Conservation (phyloP, 2,329 filamentous ascomycete genomes). For the Waltergamsia citrina region DNA sequence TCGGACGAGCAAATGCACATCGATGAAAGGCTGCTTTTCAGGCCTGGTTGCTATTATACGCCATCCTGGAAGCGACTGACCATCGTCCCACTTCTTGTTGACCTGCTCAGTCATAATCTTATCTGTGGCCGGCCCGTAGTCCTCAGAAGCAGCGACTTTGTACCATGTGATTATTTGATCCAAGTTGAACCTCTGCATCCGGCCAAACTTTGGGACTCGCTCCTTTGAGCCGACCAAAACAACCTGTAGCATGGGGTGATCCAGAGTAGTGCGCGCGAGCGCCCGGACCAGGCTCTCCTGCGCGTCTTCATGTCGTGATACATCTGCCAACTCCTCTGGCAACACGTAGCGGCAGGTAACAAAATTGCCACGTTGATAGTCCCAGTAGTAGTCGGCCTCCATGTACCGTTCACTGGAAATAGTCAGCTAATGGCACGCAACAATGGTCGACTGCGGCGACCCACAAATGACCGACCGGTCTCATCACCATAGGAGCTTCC, state of each 20-base stretch:
- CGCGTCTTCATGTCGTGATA: not conserved
- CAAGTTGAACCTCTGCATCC: conserved; percentile 10
- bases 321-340: conserved; percentile 2
- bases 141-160: not conserved
- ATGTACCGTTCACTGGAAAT: not conserved
- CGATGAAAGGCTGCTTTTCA: conserved; percentile 7
- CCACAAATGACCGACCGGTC: too few species aligned
- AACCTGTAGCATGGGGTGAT: conserved; percentile 11
- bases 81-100: conserved; percentile 9
- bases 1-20: conserved; percentile 16
- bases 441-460: too few species aligned
- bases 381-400: not conserved
- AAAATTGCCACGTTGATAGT: conserved; percentile 2
- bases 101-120: conserved; percentile 4
- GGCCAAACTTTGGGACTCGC: conserved; percentile 8
- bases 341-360: conserved; percentile 7
- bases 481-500: too few species aligned
- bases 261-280: conserved; percentile 8
- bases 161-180: conserved; percentile 10
- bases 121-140: conserved; percentile 1
- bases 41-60: conserved; percentile 10
- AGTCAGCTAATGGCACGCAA: too few species aligned
- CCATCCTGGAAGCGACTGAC: conserved; percentile 15
- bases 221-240: conserved; percentile 8
- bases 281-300: not conserved